phyloP scores from a whole-genome alignment of 345 rosid species.

The Diplotaxis tenuifolia region DNA sequence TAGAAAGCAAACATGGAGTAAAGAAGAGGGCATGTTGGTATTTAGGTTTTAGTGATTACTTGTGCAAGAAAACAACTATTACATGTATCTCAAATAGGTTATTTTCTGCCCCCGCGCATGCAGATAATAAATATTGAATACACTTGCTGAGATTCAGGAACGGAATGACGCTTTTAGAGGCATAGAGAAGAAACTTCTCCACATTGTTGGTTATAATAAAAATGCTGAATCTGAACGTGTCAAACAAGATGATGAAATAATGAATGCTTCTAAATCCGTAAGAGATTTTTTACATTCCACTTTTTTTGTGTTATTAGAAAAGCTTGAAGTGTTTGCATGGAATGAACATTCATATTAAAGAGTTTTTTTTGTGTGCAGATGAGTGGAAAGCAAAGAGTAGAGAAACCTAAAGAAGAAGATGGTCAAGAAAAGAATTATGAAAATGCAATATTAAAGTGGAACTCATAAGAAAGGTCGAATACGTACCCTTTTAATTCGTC shows the following conservation, averaged over 20 bases:
- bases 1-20: conserved; percentile 86
- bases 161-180: conserved; percentile 90
- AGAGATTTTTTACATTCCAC: neutral
- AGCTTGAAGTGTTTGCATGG: too few species aligned
- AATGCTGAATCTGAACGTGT: neutral
- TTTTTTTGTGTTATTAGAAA: too few species aligned
- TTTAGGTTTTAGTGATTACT: neutral
- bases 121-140: conserved; percentile 67
- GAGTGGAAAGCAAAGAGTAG: too few species aligned
- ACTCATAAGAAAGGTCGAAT: too few species aligned
- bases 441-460: too few species aligned
- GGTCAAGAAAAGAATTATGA: too few species aligned
- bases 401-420: too few species aligned
- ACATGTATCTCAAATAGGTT: conserved; percentile 1
- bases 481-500: too few species aligned
- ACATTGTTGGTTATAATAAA: neutral
- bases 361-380: too few species aligned
- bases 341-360: too few species aligned
- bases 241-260: neutral
- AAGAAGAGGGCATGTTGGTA: conserved; percentile 82
- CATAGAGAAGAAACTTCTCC: conserved; percentile 76
- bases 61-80: neutral
- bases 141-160: conserved; percentile 95
- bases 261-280: neutral
- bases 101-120: conserved; percentile 34